Base-by-base conservation (phyloP, 306 rosid species). In the Delonix regia region DNA sequence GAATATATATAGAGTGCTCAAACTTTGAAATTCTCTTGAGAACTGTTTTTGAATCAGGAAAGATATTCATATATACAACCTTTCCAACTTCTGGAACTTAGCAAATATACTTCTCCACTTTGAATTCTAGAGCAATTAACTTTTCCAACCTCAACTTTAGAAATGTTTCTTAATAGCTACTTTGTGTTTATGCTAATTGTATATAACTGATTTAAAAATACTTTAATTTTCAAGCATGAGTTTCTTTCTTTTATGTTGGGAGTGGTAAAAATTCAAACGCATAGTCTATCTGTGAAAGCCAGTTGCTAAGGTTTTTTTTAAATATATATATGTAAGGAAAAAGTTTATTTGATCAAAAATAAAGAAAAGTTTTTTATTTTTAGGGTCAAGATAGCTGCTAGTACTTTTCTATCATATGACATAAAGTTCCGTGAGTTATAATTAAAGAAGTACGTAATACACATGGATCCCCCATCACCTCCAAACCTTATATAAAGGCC, bases 401-500 rank as follows among this genome's bases (percentile, higher is more conserved):
- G 41, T 27, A 25, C 64, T 57, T 61, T 61, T 4, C 49, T 16
- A 16, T 1, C 22, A 61, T 61, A 2, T 30, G 7, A 34, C 45
- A 34, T 6, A 33, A 63, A 36, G 27, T 18, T 61, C 18, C 28
- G 62, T 27, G 66, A 13, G 21, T 15, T 60, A 28, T 60, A 15
- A 57, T 57, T 57, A 12, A 51, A 56, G 27, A 25, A 57, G 33
- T 21, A 13, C 25, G 63, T 27, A 60, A 60, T 60, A 13, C 8
- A 25, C 34, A 12, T 12, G 36, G 36, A 57, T 25, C 36, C 44
- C 69, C 70, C 71, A 76, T 73, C 73, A 67, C 15, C 76, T 16
- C 44, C 13, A 66, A 83, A 64, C 22, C 72, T 73, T 78, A 83
- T 83, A 78, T 73, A 78, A 83, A 53, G 79, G 68, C 30, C 42